Evolutionary conservation across 805 yeast genomes (phyloP).

Genomic region (Metschnikowia colocasiae): DNA sequence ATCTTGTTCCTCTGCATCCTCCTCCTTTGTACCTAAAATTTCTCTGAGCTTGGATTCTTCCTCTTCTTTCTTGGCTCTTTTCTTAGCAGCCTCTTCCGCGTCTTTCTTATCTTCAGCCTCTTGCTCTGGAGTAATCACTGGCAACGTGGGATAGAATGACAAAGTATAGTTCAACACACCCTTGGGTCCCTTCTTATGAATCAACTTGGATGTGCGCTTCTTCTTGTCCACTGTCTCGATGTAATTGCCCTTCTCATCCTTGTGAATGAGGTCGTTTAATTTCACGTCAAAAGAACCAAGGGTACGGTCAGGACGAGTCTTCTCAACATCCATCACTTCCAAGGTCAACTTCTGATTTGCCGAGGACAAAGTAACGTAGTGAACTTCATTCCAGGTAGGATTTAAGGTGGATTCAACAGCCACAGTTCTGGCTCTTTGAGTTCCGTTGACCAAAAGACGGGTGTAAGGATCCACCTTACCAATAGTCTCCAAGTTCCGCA

Average conservation of each 20-base stretch:
- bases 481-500: slow-evolving; percentile 80
- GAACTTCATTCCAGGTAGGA: slow-evolving; percentile 82
- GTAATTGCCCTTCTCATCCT: slow-evolving; percentile 60
- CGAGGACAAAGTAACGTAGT: slow-evolving; percentile 79
- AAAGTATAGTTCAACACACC: slow-evolving; percentile 72
- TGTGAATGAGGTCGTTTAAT: slow-evolving; percentile 62
- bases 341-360: slow-evolving; percentile 77
- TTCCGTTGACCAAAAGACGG: slow-evolving; percentile 73
- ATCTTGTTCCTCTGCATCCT: slow-evolving; percentile 29
- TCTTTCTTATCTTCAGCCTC: slow-evolving; percentile 41
- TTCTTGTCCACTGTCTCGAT: slow-evolving; percentile 55
- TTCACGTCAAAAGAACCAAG: slow-evolving; percentile 78
- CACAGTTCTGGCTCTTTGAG: slow-evolving; percentile 72
- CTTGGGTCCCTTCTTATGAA: slow-evolving; percentile 75
- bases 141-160: slow-evolving; percentile 80
- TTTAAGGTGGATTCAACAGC: slow-evolving; percentile 61
- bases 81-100: slow-evolving; percentile 25
- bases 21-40: slow-evolving; percentile 22
- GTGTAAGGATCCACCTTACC: slow-evolving; percentile 93
- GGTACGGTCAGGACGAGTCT: slow-evolving; percentile 73
- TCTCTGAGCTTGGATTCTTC: slow-evolving; percentile 17
- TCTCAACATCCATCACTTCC: slow-evolving; percentile 91
- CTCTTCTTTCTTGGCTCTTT: slow-evolving; percentile 26
- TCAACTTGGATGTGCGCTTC: slow-evolving; percentile 57
- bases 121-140: slow-evolving; percentile 76